Evolutionary conservation across 1,284 basidiomycete genomes (phyloP), one percentile per base, ranked within the genome.

Genomic region (Trametes pubescens): DNA sequence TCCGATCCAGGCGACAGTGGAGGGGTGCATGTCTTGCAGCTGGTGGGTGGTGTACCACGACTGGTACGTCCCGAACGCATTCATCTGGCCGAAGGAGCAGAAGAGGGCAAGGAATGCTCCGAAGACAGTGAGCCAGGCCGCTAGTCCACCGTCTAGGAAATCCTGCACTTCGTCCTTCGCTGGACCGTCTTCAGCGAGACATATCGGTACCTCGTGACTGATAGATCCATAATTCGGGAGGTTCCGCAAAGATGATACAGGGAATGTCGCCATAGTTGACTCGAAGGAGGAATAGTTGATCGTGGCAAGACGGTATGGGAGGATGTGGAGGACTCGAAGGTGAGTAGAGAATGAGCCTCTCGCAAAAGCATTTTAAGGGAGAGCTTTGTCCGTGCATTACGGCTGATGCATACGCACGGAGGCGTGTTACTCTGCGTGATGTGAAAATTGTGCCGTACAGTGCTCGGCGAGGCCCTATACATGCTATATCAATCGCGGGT

Each of bases 1-100:
- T 11, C 83, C 82, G 58, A 84, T 83, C 78, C 81, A 81, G 4
- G 83, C 80, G 64, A 83, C 80, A n/a, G 71, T 77, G 11, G 81
- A 83, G 4, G 74, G 71, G 7, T 74, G 74, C 48, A 56, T 74
- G 70, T 65, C 69, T 53, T 55, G 70, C 35, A 83, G 76, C 57
- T 83, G 78, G 60, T 81, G 76, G 9, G 70, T 72, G 16, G 76
- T 77, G 63, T 83, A 84, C 77, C 79, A 83, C 44, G 77, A 71
- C 69, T 83, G 82, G 62, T 79, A 83, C 22, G 78, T 76, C 24
- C 78, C 78, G 59, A 79, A 79, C 4, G 78, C 72, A 53, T 75
- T 80, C 53, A 79, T 72, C 57, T 78, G 75, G 11, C 79, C 79
- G 59, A 79, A 79, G 0, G 77, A 76, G 61, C 77, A 77, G 65